These are phyloP conservation scores for Hordeum pubiflorum DNA, from an alignment of 202 grass and related monocot species.

Conservation along the genomic window DNA sequence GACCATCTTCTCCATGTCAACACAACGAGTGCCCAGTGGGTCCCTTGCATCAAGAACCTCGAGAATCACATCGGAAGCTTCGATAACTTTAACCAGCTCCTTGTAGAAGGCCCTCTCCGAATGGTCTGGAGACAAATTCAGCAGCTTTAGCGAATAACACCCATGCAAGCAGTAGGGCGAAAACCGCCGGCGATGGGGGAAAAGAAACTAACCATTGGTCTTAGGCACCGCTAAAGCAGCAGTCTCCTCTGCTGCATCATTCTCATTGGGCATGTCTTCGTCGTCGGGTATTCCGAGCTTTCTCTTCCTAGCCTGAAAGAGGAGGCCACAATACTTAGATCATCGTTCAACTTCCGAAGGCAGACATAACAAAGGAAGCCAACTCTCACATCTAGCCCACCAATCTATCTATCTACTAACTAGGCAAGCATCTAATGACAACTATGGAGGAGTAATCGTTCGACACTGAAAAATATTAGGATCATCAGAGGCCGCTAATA, in stretches of 20 bases:
- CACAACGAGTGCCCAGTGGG: constrained; percentile 66
- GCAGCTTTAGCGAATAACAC: constrained; percentile 4
- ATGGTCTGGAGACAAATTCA: constrained; percentile 47
- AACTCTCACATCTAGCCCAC: too few species aligned
- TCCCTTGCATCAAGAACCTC: constrained; percentile 94
- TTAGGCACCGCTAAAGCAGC: constrained; percentile 33
- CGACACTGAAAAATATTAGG: not conserved
- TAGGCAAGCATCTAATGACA: not conserved
- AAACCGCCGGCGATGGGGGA: not conserved
- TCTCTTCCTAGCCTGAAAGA: constrained; percentile 68
- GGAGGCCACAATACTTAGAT: not conserved
- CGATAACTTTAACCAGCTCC: constrained; percentile 93
- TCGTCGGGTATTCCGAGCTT: constrained; percentile 68
- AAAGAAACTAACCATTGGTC: constrained; percentile 51
- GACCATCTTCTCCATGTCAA: constrained; percentile 90
- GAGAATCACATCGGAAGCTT: constrained; percentile 82
- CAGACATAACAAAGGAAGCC: too few species aligned
- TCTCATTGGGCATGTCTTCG: constrained; percentile 47
- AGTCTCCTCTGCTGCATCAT: constrained; percentile 28
- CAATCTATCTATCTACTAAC: not conserved
- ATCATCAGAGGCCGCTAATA: not conserved
- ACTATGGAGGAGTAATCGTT: not conserved
- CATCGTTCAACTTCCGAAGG: not conserved
- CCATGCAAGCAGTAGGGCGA: not conserved
- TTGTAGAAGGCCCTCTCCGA: constrained; percentile 96